Conservation (phyloP, 1,284 basidiomycete genomes). For the Austroboletus rostrupii region DNA sequence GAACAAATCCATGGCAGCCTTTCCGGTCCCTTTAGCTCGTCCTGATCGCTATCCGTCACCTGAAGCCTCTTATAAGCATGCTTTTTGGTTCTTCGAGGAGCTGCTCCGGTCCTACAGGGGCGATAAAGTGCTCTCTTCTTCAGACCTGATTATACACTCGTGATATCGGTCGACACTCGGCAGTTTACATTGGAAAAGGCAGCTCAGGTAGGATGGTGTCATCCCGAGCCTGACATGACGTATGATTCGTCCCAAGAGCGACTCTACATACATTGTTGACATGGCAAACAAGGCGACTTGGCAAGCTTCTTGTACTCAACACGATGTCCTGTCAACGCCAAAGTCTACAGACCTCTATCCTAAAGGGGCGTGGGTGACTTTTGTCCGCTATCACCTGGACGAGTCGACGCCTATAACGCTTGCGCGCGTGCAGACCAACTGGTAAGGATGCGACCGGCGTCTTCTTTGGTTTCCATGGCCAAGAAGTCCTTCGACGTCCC, state of each 20-base stretch:
- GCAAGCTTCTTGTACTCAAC: slow-evolving; percentile 32
- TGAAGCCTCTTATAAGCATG: no score
- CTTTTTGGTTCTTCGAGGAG: no score
- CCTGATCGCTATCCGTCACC: no score
- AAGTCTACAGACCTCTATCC: slow-evolving; percentile 68
- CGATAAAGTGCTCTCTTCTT: no score
- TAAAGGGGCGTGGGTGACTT: slow-evolving; percentile 49
- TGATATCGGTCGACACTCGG: slow-evolving; percentile 27
- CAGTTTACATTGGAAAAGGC: slow-evolving; percentile 52
- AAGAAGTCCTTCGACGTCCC: slow-evolving; percentile 79
- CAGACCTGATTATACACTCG: background rate
- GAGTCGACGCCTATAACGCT: background rate
- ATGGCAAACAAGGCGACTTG: slow-evolving; percentile 73
- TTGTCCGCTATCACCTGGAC: no score
- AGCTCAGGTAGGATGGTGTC: slow-evolving; percentile 39
- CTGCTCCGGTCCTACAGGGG: no score
- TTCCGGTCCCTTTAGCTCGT: no score
- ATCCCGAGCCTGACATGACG: background rate
- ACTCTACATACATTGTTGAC: slow-evolving; percentile 49
- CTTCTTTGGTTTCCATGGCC: slow-evolving; percentile 90
- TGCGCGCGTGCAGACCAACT: slow-evolving; percentile 34
- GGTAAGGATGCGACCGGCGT: slow-evolving; percentile 83
- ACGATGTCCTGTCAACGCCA: slow-evolving; percentile 45
- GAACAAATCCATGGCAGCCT: no score
- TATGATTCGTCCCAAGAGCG: background rate